Base-by-base conservation (phyloP, 768 basidiomycete species). In the Psilocybe cubensis region DNA sequence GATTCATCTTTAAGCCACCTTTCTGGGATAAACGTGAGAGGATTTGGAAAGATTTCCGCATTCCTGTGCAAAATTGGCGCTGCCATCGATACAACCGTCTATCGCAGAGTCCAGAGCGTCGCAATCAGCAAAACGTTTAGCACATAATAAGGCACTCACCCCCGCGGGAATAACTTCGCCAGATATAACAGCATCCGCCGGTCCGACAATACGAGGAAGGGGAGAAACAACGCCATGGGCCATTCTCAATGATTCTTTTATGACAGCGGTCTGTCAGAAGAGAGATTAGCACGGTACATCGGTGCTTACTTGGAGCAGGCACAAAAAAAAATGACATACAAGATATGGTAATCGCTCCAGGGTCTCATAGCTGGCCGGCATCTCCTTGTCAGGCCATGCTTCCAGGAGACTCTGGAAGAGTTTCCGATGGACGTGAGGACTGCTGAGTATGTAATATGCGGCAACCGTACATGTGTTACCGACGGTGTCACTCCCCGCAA, bases 291-390 rank as follows among this genome's bases (percentile, higher is more conserved):
- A 23, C 49, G 56, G n/a, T n/a, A n/a, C n/a, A n/a, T n/a, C n/a
- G 45, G 43, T 29, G 46, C 25, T 17, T 21, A 5, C 25, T 6
- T 43, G 17, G 29, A 54, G n/a, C n/a, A 52, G 35, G 35, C 12
- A 17, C 14, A 56, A 20, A 38, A 11, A 14, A 20, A 27, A 20
- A 9, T 20, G 18, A 63, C 77, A 60, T 54, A 81, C 79, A n/a
- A 82, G 68, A 61, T 79, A 82, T 14, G 80, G 76, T 29, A 82
- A 42, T 58, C 75, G 78, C 61, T 82, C 79, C 41, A 81, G 62
- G 2, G 55, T 68, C 56, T 78, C 78, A 24, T 70, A 70, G 3
- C 64, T 58, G 4, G 74, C 61, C 3, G 50, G 54, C n/a, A 51
- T 27, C 6, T 76, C 69, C 21, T 67, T 66, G 17, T 78, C 75